Conservation (phyloP, 257 asterid genomes). For the Solanum chiquidenum region DNA sequence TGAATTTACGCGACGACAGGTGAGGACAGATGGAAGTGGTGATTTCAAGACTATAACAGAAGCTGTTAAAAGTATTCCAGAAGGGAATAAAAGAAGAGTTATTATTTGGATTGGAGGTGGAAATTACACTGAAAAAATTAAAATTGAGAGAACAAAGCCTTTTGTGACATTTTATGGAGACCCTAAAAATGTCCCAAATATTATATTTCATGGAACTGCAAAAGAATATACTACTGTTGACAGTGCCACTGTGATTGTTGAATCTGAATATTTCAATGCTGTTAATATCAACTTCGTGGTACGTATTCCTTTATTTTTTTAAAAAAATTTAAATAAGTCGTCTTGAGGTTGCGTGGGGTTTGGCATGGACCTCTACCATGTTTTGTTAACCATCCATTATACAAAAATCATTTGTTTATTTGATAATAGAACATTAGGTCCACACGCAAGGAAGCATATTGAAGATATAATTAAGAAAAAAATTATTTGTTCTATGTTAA, state of each 20-base stretch:
- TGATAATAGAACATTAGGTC: background rate
- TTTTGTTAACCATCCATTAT: background rate
- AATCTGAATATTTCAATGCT: slow-evolving; percentile 46
- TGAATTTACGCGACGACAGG: background rate
- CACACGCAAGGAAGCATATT: background rate
- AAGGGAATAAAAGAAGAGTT: slow-evolving; percentile 32
- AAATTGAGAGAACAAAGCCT: slow-evolving; percentile 21
- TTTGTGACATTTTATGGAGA: slow-evolving; percentile 58
- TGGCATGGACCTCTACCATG: background rate
- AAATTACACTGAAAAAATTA: slow-evolving; percentile 50
- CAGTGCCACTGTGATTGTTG: slow-evolving; percentile 47
- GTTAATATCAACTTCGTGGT: slow-evolving; percentile 62
- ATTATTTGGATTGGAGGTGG: slow-evolving; percentile 55
- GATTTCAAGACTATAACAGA: slow-evolving; percentile 50
- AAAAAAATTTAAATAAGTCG: background rate
- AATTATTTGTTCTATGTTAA: rapidly evolving
- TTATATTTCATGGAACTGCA: slow-evolving; percentile 45
- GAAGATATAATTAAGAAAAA: background rate
- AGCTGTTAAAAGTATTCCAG: slow-evolving; percentile 51
- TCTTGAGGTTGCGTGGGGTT: background rate
- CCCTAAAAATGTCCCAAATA: slow-evolving; percentile 26
- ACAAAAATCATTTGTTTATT: too few relatives aligned
- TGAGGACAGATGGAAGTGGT: slow-evolving; percentile 38
- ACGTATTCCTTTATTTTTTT: background rate
- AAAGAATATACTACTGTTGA: slow-evolving; percentile 37